These are phyloP conservation scores for Serendipita sp. DNA, from an alignment of 768 basidiomycete species.

Conservation along the genomic window DNA sequence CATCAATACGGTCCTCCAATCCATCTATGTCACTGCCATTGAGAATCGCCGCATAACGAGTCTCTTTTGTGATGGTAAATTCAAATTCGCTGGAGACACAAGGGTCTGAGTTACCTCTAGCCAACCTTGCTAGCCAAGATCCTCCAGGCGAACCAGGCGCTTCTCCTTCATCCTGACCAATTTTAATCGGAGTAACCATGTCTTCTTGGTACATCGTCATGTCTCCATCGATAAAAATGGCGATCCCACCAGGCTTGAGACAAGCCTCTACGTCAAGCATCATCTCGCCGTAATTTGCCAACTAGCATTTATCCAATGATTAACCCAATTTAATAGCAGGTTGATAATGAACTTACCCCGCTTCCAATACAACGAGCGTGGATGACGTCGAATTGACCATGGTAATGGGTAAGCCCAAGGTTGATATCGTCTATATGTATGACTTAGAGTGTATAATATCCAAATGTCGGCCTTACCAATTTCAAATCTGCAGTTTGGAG, in stretches of 20 bases:
- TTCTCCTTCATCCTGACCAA: neutral
- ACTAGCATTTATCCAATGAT: slow-evolving; percentile 25
- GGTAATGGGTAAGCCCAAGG: slow-evolving; percentile 26
- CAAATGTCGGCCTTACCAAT: neutral
- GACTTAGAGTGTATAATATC: slow-evolving; percentile 25
- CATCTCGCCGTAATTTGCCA: slow-evolving; percentile 45
- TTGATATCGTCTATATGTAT: slow-evolving; percentile 53
- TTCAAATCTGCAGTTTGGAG: neutral
- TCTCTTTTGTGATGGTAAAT: neutral
- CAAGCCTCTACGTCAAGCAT: slow-evolving; percentile 47
- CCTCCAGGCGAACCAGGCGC: neutral
- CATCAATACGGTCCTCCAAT: neutral
- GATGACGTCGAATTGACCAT: slow-evolving; percentile 47
- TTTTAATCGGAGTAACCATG: neutral
- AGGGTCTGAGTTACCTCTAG: neutral
- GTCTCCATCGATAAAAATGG: slow-evolving; percentile 50
- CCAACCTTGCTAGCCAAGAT: neutral
- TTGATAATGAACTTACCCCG: slow-evolving; percentile 30
- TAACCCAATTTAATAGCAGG: slow-evolving; percentile 11
- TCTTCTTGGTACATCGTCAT: slow-evolving; percentile 15
- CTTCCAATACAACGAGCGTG: slow-evolving; percentile 56
- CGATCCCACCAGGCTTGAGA: slow-evolving; percentile 53
- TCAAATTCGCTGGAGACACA: neutral
- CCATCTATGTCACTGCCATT: neutral
- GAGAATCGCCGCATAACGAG: neutral